Percentiles rank a stretch among this genome's conserved stretches.
Evolutionary conservation across 1,139 yeast genomes (phyloP).

Genomic region (Lodderomyces parapsilosis): DNA sequence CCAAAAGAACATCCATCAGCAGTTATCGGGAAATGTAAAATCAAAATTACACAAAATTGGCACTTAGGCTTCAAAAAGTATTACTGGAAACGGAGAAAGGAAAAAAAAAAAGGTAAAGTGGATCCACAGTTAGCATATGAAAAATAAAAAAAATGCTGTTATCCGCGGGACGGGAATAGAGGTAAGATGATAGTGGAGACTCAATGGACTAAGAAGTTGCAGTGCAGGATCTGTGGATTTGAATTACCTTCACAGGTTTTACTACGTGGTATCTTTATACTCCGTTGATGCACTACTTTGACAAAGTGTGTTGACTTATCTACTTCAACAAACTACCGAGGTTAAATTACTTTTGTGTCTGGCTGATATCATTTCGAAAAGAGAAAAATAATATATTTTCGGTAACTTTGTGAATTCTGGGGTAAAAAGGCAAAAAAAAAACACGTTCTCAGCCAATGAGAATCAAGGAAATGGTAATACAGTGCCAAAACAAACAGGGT

Average conservation of each 20-base stretch:
- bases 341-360: not conserved
- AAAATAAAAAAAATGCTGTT: not conserved
- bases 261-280: too few species aligned
- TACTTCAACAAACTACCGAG: not conserved
- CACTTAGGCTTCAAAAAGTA: not conserved
- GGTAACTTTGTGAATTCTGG: not conserved
- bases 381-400: not conserved
- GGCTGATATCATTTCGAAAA: not conserved
- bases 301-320: not conserved
- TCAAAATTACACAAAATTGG: not conserved
- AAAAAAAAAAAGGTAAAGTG: not conserved
- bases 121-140: not conserved
- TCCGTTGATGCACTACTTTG: too few species aligned
- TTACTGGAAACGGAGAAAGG: slow-evolving; percentile 1
- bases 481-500: not conserved
- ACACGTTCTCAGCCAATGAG: slow-evolving; percentile 1
- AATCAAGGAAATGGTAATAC: slow-evolving; percentile 1
- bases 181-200: not conserved
- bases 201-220: too few species aligned
- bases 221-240: too few species aligned
- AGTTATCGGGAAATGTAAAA: slow-evolving; percentile 1
- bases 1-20: not conserved
- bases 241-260: too few species aligned
- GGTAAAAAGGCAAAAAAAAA: not conserved
- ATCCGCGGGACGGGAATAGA: not conserved